These are phyloP conservation scores for Choanephora cucurbitarum DNA, from an alignment of 371 early-diverging fungal genomes.

Conservation along the genomic window DNA sequence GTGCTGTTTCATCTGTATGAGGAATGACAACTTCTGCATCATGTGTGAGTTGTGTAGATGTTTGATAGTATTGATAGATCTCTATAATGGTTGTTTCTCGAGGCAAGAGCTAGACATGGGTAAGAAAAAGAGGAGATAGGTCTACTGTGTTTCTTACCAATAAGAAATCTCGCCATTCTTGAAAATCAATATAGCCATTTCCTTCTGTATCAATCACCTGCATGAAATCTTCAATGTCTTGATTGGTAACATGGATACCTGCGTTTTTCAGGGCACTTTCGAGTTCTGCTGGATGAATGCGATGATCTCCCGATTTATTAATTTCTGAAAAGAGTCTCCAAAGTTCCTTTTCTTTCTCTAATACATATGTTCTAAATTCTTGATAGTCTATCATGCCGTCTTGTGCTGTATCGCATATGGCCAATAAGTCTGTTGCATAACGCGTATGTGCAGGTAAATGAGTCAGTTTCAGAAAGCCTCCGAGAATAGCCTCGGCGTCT, in stretches of 20 bases:
- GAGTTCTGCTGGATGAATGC: constrained; percentile 61
- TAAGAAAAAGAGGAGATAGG: neutral
- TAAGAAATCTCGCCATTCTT: constrained; percentile 79
- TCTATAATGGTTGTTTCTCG: constrained; percentile 53
- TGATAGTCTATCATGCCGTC: constrained; percentile 67
- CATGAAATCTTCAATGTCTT: constrained; percentile 68
- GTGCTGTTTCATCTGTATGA: constrained; percentile 50
- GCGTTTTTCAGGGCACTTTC: constrained; percentile 58
- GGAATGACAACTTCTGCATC: constrained; percentile 71
- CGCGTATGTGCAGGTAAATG: constrained; percentile 54
- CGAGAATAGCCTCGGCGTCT: constrained; percentile 50
- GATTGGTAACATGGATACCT: constrained; percentile 63
- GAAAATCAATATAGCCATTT: constrained; percentile 72
- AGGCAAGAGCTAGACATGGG: constrained; percentile 34
- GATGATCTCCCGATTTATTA: constrained; percentile 61
- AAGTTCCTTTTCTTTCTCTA: constrained; percentile 69
- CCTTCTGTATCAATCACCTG: constrained; percentile 66
- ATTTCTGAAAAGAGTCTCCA: constrained; percentile 71
- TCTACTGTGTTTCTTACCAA: constrained; percentile 46
- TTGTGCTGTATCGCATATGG: constrained; percentile 59
- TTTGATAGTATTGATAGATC: constrained; percentile 67
- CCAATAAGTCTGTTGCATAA: constrained; percentile 54
- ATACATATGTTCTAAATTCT: constrained; percentile 74
- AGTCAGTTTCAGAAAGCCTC: constrained; percentile 49
- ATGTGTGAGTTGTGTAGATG: constrained; percentile 61